Evolutionary conservation across 306 rosid genomes (phyloP).

Genomic region (Psophocarpus tetragonolobus): DNA sequence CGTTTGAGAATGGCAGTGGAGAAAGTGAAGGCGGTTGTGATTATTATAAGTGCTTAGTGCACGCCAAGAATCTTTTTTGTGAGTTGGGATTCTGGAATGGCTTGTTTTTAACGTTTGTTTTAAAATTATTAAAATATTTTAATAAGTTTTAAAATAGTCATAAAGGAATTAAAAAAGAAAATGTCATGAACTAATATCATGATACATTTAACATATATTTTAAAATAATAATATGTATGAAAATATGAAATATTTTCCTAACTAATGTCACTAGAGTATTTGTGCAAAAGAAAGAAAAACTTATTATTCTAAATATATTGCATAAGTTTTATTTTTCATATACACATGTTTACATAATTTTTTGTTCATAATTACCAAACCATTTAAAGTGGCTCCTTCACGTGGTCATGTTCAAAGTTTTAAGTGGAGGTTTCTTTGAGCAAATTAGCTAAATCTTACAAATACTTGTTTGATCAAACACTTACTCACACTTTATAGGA

Average conservation of each 20-base stretch:
- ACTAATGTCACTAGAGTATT: background rate
- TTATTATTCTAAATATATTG: background rate
- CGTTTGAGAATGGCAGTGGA: slow-evolving; percentile 43
- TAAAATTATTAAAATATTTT: background rate
- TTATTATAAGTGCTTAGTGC: slow-evolving; percentile 52
- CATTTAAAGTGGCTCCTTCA: slow-evolving; percentile 35
- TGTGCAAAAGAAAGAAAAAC: background rate
- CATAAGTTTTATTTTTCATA: background rate
- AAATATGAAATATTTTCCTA: background rate
- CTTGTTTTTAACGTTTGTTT: slow-evolving; percentile 67
- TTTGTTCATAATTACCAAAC: slow-evolving; percentile 21
- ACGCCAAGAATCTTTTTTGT: slow-evolving; percentile 63
- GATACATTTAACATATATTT: background rate
- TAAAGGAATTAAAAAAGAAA: background rate
- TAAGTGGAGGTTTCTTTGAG: background rate
- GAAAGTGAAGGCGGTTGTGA: slow-evolving; percentile 33
- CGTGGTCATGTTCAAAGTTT: slow-evolving; percentile 41
- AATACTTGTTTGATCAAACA: background rate
- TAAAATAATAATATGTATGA: background rate
- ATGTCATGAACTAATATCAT: background rate
- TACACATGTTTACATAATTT: background rate
- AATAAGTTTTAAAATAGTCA: background rate
- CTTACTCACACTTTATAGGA: background rate
- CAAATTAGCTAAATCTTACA: background rate
- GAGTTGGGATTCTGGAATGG: slow-evolving; percentile 39